Evolutionary conservation across 345 rosid species (phyloP).

Genomic region (Garcia nutans): DNA sequence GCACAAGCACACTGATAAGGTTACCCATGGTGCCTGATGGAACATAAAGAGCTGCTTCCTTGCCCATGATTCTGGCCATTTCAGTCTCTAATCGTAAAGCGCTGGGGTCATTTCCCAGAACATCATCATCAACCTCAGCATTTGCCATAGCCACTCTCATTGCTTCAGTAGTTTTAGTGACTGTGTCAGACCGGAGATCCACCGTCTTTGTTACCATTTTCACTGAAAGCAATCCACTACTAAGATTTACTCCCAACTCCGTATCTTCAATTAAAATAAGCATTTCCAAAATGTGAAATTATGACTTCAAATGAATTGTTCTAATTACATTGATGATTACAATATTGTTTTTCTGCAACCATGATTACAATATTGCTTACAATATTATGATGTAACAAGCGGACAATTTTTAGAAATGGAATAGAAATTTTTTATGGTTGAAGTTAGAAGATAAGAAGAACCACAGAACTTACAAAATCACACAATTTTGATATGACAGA

Average conservation of each 20-base stretch:
- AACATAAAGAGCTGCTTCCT: constrained; percentile 87
- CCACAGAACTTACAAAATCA: neutral
- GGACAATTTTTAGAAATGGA: neutral
- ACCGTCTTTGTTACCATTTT: constrained; percentile 66
- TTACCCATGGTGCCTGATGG: constrained; percentile 98
- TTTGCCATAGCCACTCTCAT: constrained; percentile 89
- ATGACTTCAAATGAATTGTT: neutral
- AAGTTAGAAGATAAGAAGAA: neutral
- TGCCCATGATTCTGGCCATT: constrained; percentile 67
- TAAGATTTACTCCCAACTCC: neutral
- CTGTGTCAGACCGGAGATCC: constrained; percentile 93
- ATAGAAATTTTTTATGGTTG: neutral
- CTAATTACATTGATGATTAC: constrained; percentile 14
- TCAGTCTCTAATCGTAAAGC: constrained; percentile 63
- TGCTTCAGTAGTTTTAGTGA: constrained; percentile 78
- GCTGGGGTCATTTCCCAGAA: constrained; percentile 63
- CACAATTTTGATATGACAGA: neutral
- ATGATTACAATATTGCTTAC: constrained; percentile 17
- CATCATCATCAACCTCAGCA: constrained; percentile 95
- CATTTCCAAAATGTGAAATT: neutral
- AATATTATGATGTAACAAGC: neutral
- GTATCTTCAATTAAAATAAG: neutral
- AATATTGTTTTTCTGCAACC: constrained; percentile 29
- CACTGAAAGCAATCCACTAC: constrained; percentile 22
- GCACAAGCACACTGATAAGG: constrained; percentile 85